Evolutionary conservation across 345 rosid genomes (phyloP).

Genomic region (Sonneratia caseolaris): DNA sequence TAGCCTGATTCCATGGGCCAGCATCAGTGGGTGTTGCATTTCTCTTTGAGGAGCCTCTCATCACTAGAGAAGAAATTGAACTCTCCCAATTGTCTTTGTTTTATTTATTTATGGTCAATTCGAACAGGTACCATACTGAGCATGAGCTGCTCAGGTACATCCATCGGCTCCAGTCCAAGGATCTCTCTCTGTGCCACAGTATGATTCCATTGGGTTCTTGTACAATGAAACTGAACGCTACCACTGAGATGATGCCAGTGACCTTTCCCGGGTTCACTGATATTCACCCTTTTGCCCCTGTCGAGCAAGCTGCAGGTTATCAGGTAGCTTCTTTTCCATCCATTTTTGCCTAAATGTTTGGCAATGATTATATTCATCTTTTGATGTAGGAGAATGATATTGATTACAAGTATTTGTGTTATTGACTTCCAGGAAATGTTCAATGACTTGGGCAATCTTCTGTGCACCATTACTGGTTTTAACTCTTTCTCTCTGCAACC

Average conservation of each 20-base stretch:
- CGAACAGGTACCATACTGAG: constrained; percentile 74
- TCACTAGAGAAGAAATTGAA: not conserved
- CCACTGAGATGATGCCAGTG: constrained; percentile 97
- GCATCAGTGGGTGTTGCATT: not conserved
- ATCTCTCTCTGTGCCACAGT: constrained; percentile 96
- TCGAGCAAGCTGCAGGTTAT: constrained; percentile 75
- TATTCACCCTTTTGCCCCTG: constrained; percentile 87
- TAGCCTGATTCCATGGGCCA: not conserved
- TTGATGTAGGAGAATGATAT: not conserved
- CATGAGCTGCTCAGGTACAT: constrained; percentile 89
- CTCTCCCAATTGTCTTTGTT: not conserved
- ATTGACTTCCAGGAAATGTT: constrained; percentile 78
- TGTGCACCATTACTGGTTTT: constrained; percentile 90
- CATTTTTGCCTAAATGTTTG: constrained; percentile 3
- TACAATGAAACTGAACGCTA: constrained; percentile 96
- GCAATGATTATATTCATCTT: not conserved
- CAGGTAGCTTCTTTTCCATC: constrained; percentile 35
- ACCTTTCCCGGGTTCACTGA: constrained; percentile 83
- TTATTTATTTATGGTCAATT: constrained; percentile 10
- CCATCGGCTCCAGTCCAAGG: constrained; percentile 69
- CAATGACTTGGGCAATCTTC: constrained; percentile 61
- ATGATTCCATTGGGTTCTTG: constrained; percentile 99
- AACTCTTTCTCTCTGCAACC: constrained; percentile 99
- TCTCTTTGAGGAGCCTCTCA: not conserved
- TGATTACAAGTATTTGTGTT: not conserved